A percentile compares a stretch with the other conserved stretches of the same genome.
phyloP scores from a whole-genome alignment of 2,329 filamentous ascomycete species.

The Sporothrix pseudoabietina region DNA sequence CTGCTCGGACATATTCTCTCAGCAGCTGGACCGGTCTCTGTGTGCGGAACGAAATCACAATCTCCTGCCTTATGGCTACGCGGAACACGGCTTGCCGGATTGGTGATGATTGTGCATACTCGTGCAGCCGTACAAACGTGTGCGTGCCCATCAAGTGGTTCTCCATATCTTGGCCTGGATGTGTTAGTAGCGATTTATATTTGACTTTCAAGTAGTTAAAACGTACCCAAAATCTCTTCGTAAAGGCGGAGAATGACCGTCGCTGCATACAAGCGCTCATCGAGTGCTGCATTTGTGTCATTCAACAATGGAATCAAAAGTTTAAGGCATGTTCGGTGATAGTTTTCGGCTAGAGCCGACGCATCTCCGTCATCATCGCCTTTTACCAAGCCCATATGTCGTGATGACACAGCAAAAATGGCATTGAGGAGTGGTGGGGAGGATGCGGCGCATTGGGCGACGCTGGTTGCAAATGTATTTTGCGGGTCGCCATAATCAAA shows the following conservation, averaged over 20 bases:
- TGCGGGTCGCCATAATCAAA: slow-evolving; percentile 28
- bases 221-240: slow-evolving; percentile 25
- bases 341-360: slow-evolving; percentile 15
- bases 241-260: slow-evolving; percentile 27
- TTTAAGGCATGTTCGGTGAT: slow-evolving; percentile 25
- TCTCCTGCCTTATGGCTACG: slow-evolving; percentile 23
- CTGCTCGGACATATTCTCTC: slow-evolving; percentile 22
- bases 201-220: not conserved
- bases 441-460: slow-evolving; percentile 20
- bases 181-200: not conserved
- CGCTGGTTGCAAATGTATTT: slow-evolving; percentile 23
- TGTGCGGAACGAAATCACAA: slow-evolving; percentile 22
- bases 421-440: slow-evolving; percentile 23
- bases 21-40: slow-evolving; percentile 27
- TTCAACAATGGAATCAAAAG: slow-evolving; percentile 23
- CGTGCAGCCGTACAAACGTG: slow-evolving; percentile 27
- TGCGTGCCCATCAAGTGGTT: slow-evolving; percentile 28
- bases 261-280: slow-evolving; percentile 24
- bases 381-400: slow-evolving; percentile 20
- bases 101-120: slow-evolving; percentile 25
- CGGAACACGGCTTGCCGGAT: slow-evolving; percentile 27
- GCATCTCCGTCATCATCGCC: not conserved
- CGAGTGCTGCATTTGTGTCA: slow-evolving; percentile 22
- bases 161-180: slow-evolving; percentile 17
- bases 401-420: slow-evolving; percentile 24